A percentile compares a stretch with the other conserved stretches of the same genome.
Evolutionary conservation across 2,329 filamentous ascomycete species (phyloP).

Genomic region (Fusarium humuli): DNA sequence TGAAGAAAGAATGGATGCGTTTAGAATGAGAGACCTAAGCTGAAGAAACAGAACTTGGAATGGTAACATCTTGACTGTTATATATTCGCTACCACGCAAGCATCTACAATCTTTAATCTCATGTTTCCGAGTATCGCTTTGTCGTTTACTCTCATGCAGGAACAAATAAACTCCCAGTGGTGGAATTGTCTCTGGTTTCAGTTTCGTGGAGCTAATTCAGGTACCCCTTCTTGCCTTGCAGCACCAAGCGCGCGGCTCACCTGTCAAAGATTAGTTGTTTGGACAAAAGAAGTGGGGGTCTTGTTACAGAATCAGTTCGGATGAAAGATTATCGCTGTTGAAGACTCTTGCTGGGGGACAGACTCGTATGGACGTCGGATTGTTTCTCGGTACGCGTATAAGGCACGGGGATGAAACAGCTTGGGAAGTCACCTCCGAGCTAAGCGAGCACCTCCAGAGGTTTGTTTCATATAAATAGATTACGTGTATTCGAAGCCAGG

Average conservation of each 20-base stretch:
- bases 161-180: slow-evolving; percentile 6
- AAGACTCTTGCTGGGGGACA: background rate
- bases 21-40: slow-evolving; percentile 33
- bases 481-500: background rate
- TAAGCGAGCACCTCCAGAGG: rapidly evolving
- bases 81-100: slow-evolving; percentile 10
- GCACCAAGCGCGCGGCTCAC: background rate
- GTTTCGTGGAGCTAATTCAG: slow-evolving; percentile 23
- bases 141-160: background rate
- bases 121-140: too few species aligned
- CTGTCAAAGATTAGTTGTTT: background rate
- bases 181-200: slow-evolving; percentile 41
- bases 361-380: rapidly evolving
- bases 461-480: background rate
- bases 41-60: slow-evolving; percentile 17
- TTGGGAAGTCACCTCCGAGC: background rate
- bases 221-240: background rate
- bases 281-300: background rate
- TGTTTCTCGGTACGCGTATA: background rate
- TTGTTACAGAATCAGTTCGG: slow-evolving; percentile 3
- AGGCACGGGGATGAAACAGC: background rate
- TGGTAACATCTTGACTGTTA: background rate
- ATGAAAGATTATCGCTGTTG: background rate
- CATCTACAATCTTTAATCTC: too few species aligned
- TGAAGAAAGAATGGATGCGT: slow-evolving; percentile 22